Evolutionary conservation across 2,329 filamentous ascomycete species (phyloP), one percentile per base, ranked within the genome.

Genomic region (Ophidiomyces ophidiicola): DNA sequence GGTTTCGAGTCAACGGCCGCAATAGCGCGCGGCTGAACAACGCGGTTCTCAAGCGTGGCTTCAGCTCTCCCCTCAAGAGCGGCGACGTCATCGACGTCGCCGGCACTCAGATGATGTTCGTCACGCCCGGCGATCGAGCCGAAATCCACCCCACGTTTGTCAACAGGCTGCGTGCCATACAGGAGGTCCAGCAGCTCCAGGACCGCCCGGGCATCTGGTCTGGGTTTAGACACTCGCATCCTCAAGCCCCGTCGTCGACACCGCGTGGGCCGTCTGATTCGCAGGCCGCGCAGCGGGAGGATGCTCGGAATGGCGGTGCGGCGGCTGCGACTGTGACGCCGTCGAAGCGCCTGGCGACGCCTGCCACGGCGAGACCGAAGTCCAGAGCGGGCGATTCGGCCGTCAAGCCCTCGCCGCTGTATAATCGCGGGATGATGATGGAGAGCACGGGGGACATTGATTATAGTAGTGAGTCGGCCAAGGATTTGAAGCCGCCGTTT

Each of bases 71-170:
- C 20, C 70, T 98, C 18, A 75, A 76, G 29, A 94, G 87, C 52
- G 90, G 90, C 42, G 80, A 88, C 56, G 84, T 96, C 30, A 79
- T 98, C 42, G 86, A 94, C 54, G 83, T 96, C 54, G 82, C 81
- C 51, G 83, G 83, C 38, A 82, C 90, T 1, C 88, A 98, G 65
- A 98, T 98, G 90, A 88, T 96, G 70, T 98, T 98, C 60, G 84
- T 94, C 33, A 74, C 93, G n/a, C 88, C 90, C 0, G 76, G 76
- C 17, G 79, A 82, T 41, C 73, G 75, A 17, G 69, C 86, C 18
- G 69, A 73, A 32, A 78, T 92, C 44, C 74, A 82, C 53, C 71
- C 71, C 15, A 73, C 65, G 51, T 86, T 81, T 54, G 71, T 82
- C 11, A 73, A 82, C 49, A 76, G 82, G 32, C 78, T 80, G n/a